Evolutionary conservation across 2,329 filamentous ascomycete genomes (phyloP).

Genomic region (Rhynchosporium graminicola): DNA sequence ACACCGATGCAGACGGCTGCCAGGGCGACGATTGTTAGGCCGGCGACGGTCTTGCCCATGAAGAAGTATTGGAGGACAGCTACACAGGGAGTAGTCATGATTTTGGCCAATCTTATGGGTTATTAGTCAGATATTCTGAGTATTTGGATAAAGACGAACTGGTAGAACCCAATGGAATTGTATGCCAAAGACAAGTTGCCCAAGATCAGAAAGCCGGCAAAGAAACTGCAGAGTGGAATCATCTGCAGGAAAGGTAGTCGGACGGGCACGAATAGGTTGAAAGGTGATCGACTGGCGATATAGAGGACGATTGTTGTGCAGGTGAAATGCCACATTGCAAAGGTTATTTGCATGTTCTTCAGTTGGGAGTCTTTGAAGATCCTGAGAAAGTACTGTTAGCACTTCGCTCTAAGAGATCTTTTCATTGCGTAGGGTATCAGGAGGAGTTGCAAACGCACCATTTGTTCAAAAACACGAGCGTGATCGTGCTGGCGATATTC

Average conservation of each 20-base stretch:
- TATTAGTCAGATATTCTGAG: background rate
- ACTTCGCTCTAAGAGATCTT: background rate
- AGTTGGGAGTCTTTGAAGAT: slow-evolving; percentile 48
- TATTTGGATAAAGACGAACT: slow-evolving; percentile 30
- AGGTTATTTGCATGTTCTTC: slow-evolving; percentile 47
- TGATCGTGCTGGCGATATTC: slow-evolving; percentile 47
- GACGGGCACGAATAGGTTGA: slow-evolving; percentile 48
- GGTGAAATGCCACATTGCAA: slow-evolving; percentile 51
- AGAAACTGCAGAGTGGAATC: slow-evolving; percentile 49
- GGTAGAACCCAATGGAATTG: slow-evolving; percentile 50
- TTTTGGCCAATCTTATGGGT: slow-evolving; percentile 44
- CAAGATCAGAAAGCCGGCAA: slow-evolving; percentile 49
- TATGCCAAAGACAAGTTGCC: slow-evolving; percentile 49
- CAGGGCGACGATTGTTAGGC: slow-evolving; percentile 45
- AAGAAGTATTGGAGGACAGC: slow-evolving; percentile 48
- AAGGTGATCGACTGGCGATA: slow-evolving; percentile 45
- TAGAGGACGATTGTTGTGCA: slow-evolving; percentile 48
- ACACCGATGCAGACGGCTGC: slow-evolving; percentile 47
- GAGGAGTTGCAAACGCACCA: slow-evolving; percentile 37
- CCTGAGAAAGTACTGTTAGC: slow-evolving; percentile 33
- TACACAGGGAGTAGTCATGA: slow-evolving; percentile 50
- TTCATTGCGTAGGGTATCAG: background rate
- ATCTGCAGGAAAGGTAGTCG: slow-evolving; percentile 47
- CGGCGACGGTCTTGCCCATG: slow-evolving; percentile 46
- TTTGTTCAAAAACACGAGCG: slow-evolving; percentile 49